phyloP scores from a whole-genome alignment of 2,329 filamentous ascomycete genomes.

The Chaetomium sp. region DNA sequence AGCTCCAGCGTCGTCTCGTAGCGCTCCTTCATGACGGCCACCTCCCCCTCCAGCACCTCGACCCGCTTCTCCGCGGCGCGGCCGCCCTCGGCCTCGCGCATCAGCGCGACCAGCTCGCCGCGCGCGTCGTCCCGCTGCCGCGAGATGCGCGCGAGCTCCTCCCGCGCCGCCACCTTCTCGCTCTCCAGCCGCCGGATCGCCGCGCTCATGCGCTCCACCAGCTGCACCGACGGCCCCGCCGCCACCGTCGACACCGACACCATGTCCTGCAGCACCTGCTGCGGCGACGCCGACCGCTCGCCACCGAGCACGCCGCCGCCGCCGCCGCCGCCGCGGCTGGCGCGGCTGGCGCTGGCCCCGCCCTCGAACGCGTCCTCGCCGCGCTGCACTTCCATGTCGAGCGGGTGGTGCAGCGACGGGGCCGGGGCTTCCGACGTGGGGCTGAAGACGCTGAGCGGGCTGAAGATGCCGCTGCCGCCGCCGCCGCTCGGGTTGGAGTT shows the following conservation, averaged over 20 bases:
- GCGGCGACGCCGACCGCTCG: slow-evolving; percentile 35
- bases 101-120: slow-evolving; percentile 85
- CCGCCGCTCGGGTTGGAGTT: slow-evolving; percentile 21
- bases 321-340: slow-evolving; percentile 30
- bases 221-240: slow-evolving; percentile 88
- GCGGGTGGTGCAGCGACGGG: slow-evolving; percentile 8
- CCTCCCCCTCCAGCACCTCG: slow-evolving; percentile 65
- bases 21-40: slow-evolving; percentile 69
- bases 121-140: slow-evolving; percentile 89
- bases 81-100: slow-evolving; percentile 80
- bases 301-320: not conserved
- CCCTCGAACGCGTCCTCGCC: slow-evolving; percentile 54
- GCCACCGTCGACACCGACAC: slow-evolving; percentile 86
- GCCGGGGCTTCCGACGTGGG: slow-evolving; percentile 50
- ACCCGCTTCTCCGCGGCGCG: slow-evolving; percentile 62
- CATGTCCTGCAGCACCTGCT: slow-evolving; percentile 77
- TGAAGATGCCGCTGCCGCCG: slow-evolving; percentile 43
- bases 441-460: slow-evolving; percentile 46
- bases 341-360: slow-evolving; percentile 32
- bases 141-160: slow-evolving; percentile 79
- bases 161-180: slow-evolving; percentile 85
- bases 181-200: slow-evolving; percentile 87
- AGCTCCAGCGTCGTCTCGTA: slow-evolving; percentile 93
- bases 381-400: slow-evolving; percentile 27
- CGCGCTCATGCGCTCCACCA: slow-evolving; percentile 94